Evolutionary conservation across 2,329 filamentous ascomycete species (phyloP).

Genomic region (Pseudopyricularia javanii): DNA sequence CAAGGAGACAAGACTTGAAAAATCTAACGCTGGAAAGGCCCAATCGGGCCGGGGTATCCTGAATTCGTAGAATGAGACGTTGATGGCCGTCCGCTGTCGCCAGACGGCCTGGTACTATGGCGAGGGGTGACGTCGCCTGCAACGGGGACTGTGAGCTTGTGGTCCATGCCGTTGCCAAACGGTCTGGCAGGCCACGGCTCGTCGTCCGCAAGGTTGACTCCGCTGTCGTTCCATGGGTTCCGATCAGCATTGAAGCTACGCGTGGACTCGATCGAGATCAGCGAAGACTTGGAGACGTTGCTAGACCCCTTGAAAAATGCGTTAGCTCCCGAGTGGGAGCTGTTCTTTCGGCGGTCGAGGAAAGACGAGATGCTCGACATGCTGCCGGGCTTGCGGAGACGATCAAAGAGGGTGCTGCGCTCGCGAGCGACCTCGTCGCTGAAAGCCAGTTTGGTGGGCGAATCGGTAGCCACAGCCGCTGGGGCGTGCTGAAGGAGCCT

Average conservation of each 20-base stretch:
- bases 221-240: constrained; percentile 97
- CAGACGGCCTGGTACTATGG: constrained; percentile 72
- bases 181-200: constrained; percentile 51
- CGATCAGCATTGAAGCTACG: constrained; percentile 83
- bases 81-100: constrained; percentile 82
- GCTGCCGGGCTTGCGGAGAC: constrained; percentile 86
- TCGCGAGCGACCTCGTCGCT: constrained; percentile 70
- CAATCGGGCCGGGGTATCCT: constrained; percentile 89
- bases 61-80: constrained; percentile 92
- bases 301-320: constrained; percentile 87
- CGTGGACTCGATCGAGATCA: constrained; percentile 91
- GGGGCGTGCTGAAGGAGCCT: constrained; percentile 92
- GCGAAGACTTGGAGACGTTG: constrained; percentile 86
- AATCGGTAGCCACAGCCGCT: constrained; percentile 62
- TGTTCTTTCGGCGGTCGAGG: constrained; percentile 89
- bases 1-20: constrained; percentile 16
- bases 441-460: constrained; percentile 76
- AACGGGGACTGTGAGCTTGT: constrained; percentile 53
- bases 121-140: constrained; percentile 75
- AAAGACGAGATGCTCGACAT: constrained; percentile 95
- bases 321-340: constrained; percentile 66
- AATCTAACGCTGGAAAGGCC: constrained; percentile 71
- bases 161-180: constrained; percentile 52
- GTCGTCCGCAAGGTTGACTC: constrained; percentile 86
- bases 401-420: constrained; percentile 75